phyloP scores from a whole-genome alignment of 257 asterid species.

The Capsicum rhomboideum region DNA sequence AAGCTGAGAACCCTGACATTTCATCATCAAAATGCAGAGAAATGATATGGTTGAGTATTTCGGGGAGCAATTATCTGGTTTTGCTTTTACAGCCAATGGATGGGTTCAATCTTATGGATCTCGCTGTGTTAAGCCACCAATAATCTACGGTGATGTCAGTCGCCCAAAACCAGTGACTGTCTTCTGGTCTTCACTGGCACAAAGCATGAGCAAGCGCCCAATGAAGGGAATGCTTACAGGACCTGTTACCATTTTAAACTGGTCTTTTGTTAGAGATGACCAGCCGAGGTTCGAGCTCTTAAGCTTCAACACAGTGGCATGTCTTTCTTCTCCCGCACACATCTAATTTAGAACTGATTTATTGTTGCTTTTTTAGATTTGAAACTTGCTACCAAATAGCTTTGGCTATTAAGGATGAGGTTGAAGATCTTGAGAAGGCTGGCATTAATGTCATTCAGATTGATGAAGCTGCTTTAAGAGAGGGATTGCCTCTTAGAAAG shows the following conservation, averaged over 20 bases:
- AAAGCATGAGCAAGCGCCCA: conserved; percentile 98
- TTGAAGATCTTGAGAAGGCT: conserved; percentile 96
- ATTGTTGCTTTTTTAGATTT: conserved; percentile 30
- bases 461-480: conserved; percentile 95
- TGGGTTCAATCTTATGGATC: conserved; percentile 99
- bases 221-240: conserved; percentile 99
- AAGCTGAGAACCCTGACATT: background rate
- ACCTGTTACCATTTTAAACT: conserved; percentile 94
- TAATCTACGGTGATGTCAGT: conserved; percentile 96
- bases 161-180: conserved; percentile 98
- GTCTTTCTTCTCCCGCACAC: background rate
- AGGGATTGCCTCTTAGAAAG: conserved; percentile 88
- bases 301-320: background rate
- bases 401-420: conserved; percentile 90
- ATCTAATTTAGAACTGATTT: background rate
- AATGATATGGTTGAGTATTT: conserved; percentile 99
- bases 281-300: conserved; percentile 63
- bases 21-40: conserved; percentile 44
- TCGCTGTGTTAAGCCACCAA: conserved; percentile 98
- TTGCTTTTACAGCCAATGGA: conserved; percentile 93
- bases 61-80: conserved; percentile 95
- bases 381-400: conserved; percentile 96
- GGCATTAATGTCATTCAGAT: conserved; percentile 84
- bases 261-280: conserved; percentile 96
- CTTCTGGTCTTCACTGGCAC: conserved; percentile 94